Conservation (phyloP, 768 basidiomycete species). For the Lactarius akahatsu region DNA sequence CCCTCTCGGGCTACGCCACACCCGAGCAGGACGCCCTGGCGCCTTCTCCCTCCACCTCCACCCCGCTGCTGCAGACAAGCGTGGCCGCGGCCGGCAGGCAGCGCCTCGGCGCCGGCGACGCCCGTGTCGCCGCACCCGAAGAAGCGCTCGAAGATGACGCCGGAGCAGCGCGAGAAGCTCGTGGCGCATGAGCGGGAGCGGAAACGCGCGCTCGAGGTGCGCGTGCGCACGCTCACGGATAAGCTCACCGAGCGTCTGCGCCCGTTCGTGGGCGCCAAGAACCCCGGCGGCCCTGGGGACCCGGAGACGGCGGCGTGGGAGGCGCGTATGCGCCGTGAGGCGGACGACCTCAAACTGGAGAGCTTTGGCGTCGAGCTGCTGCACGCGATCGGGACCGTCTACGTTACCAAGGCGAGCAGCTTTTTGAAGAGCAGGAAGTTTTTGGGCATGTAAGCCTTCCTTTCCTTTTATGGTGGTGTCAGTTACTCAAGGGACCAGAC, state of each 20-base stretch:
- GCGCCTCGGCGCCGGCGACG: constrained; percentile 16
- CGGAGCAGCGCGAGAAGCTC: constrained; percentile 84
- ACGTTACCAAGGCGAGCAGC: constrained; percentile 89
- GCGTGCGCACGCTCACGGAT: constrained; percentile 68
- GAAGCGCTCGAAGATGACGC: constrained; percentile 54
- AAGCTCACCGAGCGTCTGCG: constrained; percentile 85
- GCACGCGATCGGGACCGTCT: constrained; percentile 88
- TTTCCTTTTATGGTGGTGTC: not conserved
- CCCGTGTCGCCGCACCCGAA: constrained; percentile 33
- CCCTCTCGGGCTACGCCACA: not conserved
- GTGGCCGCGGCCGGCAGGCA: constrained; percentile 18
- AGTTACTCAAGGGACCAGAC: constrained; percentile 40
- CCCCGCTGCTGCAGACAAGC: constrained; percentile 2
- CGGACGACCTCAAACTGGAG: constrained; percentile 94
- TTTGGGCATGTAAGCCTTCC: constrained; percentile 69
- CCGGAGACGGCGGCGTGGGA: constrained; percentile 81
- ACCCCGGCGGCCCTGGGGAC: constrained; percentile 78
- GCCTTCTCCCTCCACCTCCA: not conserved
- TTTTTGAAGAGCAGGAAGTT: constrained; percentile 91
- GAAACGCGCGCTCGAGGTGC: constrained; percentile 72
- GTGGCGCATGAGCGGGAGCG: constrained; percentile 80
- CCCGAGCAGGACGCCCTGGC: not conserved
- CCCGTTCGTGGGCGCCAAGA: constrained; percentile 88
- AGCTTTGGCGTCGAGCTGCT: constrained; percentile 96
- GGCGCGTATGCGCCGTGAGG: constrained; percentile 73